A percentile compares a stretch with the other conserved stretches of the same genome.
These are phyloP conservation scores for Moesziomyces sp. DNA, from an alignment of 1,284 basidiomycete genomes.

Conservation along the genomic window DNA sequence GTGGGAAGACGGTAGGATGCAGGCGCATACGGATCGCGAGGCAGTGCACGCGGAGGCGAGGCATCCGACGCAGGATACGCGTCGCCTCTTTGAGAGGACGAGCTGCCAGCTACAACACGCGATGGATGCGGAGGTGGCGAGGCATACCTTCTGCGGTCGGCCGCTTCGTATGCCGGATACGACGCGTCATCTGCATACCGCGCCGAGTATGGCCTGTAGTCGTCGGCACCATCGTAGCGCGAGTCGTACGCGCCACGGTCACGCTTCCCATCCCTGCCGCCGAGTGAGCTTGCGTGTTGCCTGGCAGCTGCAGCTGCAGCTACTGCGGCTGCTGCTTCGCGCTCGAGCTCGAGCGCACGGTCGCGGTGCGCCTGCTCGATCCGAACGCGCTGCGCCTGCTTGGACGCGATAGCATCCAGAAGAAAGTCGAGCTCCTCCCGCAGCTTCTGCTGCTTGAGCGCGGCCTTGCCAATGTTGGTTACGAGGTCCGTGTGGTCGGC, in stretches of 20 bases:
- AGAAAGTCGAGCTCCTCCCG: conserved; percentile 50
- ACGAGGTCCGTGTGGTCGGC: conserved; percentile 43
- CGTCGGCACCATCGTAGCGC: conserved; percentile 12
- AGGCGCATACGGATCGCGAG: conserved; percentile 5
- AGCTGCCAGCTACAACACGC: background rate
- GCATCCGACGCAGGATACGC: conserved; percentile 15
- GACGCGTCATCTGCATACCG: conserved; percentile 26
- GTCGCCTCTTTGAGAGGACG: conserved; percentile 12
- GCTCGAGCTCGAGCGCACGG: conserved; percentile 30
- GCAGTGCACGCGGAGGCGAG: conserved; percentile 8
- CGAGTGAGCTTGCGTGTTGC: conserved; percentile 12
- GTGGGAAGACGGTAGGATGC: conserved; percentile 9
- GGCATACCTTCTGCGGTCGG: conserved; percentile 11
- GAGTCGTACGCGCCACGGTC: conserved; percentile 24
- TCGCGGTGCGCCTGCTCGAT: conserved; percentile 35
- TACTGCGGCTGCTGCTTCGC: conserved; percentile 35
- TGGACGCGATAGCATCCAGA: conserved; percentile 36
- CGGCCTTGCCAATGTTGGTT: conserved; percentile 26
- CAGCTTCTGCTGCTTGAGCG: conserved; percentile 44
- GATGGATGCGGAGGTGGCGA: conserved; percentile 14
- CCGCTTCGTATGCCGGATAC: conserved; percentile 17
- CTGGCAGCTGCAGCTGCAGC: conserved; percentile 34
- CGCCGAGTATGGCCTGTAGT: conserved; percentile 21
- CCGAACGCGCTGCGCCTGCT: conserved; percentile 21
- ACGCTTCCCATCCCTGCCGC: background rate